phyloP scores from a whole-genome alignment of 2,329 filamentous ascomycete genomes.

The Hymenoscyphus fraxineus region DNA sequence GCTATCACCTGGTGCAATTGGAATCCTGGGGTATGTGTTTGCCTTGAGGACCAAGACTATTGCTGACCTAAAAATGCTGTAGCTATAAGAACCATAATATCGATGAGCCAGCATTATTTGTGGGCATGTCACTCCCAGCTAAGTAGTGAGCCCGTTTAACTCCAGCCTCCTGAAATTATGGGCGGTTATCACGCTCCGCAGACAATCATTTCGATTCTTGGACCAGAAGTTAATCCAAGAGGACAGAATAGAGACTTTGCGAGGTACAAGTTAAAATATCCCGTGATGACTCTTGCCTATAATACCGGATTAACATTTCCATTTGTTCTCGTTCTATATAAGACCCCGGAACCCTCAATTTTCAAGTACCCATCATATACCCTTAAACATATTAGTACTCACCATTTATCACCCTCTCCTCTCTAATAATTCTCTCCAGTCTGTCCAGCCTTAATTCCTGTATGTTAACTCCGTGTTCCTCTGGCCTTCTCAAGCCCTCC shows the following conservation, averaged over 20 bases:
- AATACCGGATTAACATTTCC: no score
- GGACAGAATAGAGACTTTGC: no score
- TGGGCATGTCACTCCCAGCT: background rate
- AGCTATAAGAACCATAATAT: background rate
- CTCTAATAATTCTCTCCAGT: conserved; percentile 9
- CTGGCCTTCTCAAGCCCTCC: background rate
- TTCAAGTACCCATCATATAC: no score
- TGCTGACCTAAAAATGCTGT: background rate
- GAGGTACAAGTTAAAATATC: no score
- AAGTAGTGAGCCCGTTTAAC: background rate
- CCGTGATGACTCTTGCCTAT: no score
- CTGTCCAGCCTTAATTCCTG: conserved; percentile 8
- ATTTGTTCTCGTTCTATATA: no score
- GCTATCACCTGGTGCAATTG: background rate
- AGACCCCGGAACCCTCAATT: no score
- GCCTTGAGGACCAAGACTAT: background rate
- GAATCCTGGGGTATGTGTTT: background rate
- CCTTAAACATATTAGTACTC: no score
- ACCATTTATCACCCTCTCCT: conserved; percentile 11
- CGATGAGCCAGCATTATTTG: background rate
- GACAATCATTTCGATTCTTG: no score
- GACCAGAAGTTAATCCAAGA: no score
- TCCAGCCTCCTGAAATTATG: no score
- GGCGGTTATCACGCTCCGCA: no score
- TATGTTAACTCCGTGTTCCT: background rate